These are phyloP conservation scores for Nemophila menziesii DNA, from an alignment of 257 asterid species.

Conservation along the genomic window DNA sequence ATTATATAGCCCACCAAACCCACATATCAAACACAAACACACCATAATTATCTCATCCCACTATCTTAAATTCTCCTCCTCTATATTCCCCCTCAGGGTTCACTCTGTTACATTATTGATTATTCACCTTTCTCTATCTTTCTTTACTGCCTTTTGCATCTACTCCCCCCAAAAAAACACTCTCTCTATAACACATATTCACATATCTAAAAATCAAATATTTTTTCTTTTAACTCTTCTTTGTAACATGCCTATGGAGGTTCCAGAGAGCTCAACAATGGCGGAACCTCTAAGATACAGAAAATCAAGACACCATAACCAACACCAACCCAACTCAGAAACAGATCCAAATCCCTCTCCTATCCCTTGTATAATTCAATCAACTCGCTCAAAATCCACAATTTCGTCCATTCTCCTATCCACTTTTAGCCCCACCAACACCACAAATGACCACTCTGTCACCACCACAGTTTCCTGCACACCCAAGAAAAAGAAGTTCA, in stretches of 20 bases:
- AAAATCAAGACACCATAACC: constrained; percentile 40
- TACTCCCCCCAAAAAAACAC: constrained; percentile 4
- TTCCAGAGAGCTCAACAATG: constrained; percentile 26
- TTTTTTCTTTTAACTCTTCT: background rate
- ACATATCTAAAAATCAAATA: constrained; percentile 4
- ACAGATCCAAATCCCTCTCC: constrained; percentile 33
- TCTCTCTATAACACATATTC: constrained; percentile 2
- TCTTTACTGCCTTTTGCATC: background rate
- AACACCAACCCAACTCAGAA: constrained; percentile 20
- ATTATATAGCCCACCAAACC: too few species aligned
- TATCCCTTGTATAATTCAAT: constrained; percentile 13
- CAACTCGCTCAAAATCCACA: constrained; percentile 47
- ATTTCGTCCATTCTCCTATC: constrained; percentile 54
- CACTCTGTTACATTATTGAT: constrained; percentile 1
- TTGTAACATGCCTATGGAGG: constrained; percentile 12
- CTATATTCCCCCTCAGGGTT: constrained; percentile 4
- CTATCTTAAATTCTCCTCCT: background rate
- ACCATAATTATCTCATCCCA: too few species aligned
- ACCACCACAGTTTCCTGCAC: constrained; percentile 13
- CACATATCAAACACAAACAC: too few species aligned
- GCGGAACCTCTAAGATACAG: constrained; percentile 34
- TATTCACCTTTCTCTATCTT: constrained; percentile 12
- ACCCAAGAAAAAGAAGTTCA: constrained; percentile 59
- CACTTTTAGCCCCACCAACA: constrained; percentile 14
- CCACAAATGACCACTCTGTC: constrained; percentile 16